phyloP scores from a whole-genome alignment of 1,284 basidiomycete genomes.

The Trichosporon faecale region DNA sequence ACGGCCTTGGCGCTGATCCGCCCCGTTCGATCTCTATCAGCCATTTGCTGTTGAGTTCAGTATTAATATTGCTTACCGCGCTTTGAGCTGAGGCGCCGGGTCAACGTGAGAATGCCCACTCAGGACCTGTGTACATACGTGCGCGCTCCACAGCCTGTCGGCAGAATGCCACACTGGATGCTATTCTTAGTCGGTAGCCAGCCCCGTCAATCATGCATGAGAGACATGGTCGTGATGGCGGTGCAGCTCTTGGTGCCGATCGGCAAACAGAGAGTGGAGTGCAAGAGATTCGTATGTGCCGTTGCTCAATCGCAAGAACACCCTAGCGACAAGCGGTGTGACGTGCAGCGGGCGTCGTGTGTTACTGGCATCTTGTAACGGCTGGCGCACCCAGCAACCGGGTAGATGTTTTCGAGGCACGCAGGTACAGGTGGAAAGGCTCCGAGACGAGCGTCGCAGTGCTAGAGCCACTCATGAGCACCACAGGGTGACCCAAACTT shows the following conservation, averaged over 20 bases:
- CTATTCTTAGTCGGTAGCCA: background rate
- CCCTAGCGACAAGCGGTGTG: background rate
- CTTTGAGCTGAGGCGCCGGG: background rate
- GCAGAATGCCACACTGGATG: background rate
- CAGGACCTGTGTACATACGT: background rate
- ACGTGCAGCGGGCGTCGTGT: background rate
- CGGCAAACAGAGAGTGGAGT: background rate
- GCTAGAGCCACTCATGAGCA: background rate
- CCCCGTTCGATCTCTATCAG: background rate
- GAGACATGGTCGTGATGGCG: background rate
- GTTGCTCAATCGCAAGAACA: background rate
- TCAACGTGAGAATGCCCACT: background rate
- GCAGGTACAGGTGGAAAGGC: background rate
- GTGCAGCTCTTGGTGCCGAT: background rate
- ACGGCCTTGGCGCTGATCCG: background rate
- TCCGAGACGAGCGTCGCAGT: background rate
- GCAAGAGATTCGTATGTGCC: background rate
- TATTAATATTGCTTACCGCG: too few relatives aligned
- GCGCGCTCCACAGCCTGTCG: background rate
- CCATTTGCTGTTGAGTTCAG: background rate
- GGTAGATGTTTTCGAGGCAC: background rate
- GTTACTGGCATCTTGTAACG: background rate
- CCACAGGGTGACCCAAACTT: background rate
- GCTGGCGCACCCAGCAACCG: background rate
- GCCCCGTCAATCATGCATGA: background rate